Base-by-base conservation (phyloP, 345 rosid species). In the Angophora floribunda region DNA sequence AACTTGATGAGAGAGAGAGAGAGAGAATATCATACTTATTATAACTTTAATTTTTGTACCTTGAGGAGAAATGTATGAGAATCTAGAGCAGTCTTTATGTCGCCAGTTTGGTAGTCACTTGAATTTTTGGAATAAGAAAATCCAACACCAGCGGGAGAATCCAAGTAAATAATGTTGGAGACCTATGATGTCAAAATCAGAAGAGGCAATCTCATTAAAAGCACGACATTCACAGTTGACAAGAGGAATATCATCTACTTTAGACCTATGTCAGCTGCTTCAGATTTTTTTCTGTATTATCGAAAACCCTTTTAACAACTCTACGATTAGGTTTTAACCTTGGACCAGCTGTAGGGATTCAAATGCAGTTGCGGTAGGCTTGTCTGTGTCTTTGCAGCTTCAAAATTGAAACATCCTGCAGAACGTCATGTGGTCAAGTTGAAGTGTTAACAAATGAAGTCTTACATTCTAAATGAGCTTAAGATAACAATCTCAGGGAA, bases 71-170 rank as follows among this genome's bases (percentile, higher is more conserved):
- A 97, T 78, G 90, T 36, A 61, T 97, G 93, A 4, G 99, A 86
- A 91, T 97, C 98, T 36, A 87, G 85, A 9, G 98, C 97, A n/a
- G 98, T 96, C 91, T 92, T 90, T 1, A 85, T 7, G 92, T 97
- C 99, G 84, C 94, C 93, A 52, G 96, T 96, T 41, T 0, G 41
- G 87, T 96, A 97, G 89, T 96, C 98, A 6, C 93, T 91, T 52
- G 24, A 8, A 67, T 93, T 89, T 63, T 94, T 88, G 10, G 99
- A 96, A 90, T 97, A 96, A 8, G 99, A 97, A 50, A 92, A 85
- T 22, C 99, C 99, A 53, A 97, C 99, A 84, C 99, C 99, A 85
- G 95, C 96, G 7, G 99, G 99, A 51, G 99, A 95, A 90, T 97
- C 99, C 89, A 97, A 89, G 92, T 96, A 97, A 91, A 96, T 89